Base-by-base conservation (phyloP, 2,329 filamentous ascomycete species). In the Colletotrichum sp. region DNA sequence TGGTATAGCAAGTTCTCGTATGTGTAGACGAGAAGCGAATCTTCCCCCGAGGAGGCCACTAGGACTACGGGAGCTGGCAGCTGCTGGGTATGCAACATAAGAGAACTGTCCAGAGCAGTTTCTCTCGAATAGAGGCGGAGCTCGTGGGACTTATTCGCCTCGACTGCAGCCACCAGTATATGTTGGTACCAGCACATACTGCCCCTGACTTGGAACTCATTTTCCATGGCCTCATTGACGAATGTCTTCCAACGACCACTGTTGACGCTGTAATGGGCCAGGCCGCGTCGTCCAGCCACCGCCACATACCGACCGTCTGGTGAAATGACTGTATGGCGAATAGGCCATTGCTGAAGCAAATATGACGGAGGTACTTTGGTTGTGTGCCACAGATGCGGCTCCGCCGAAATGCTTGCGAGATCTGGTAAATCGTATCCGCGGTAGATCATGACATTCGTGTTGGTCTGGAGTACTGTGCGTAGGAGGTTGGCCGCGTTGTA, bases 141-240 rank as follows among this genome's bases (percentile, higher is more conserved):
- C 86, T 98, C 94, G 79, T 95, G 95, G 27, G 92, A 92, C 77
- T 92, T 90, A 77, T 94, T 94, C 68, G 91, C 92, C 83, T 99
- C 97, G n/a, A 98, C 93, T 6, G 96, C 95, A 51, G 95, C 96
- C 70, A 98, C 94, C 21, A 99, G 88, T 36, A 98, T 94, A 83
- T 99, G 96, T 77, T 98, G 95, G 81, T 98, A 96, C 97, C 97
- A 99, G 82, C 96, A 98, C 96, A 99, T 98, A 8, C 97, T 97
- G 63, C 97, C 97, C 76, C 96, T 90, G 16, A 99, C 95, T 29
- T 95, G 92, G 81, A 99, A 99, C 76, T 96, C 95, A 78, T 96
- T 95, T 83, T 98, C 97, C 80, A 93, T 90, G 34, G 90, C 91
- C 31, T 92, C 90, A 78, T 96, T 95, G 63, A 93, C 90, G 81